Conservation (phyloP, 306 rosid genomes). For the Pyrus betulifolia region DNA sequence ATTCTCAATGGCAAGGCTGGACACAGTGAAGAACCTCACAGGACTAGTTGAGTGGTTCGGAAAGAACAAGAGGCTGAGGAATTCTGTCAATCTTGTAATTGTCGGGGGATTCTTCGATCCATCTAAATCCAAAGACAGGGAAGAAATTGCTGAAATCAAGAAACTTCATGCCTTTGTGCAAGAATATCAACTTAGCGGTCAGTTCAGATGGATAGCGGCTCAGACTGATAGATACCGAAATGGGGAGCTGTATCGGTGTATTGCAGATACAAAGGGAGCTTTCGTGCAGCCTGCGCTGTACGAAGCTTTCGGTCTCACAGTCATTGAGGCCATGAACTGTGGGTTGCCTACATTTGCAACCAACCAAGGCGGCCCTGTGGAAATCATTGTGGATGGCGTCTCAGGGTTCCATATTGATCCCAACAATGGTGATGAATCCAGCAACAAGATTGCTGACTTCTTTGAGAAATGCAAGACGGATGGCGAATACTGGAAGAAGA, state of each 20-base stretch:
- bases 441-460: conserved; percentile 74
- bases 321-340: conserved; percentile 94
- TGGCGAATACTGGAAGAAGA: conserved; percentile 47
- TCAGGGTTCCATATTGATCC: conserved; percentile 84
- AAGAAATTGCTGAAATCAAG: conserved; percentile 76
- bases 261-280: conserved; percentile 81
- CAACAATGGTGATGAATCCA: conserved; percentile 62
- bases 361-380: conserved; percentile 94
- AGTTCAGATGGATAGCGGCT: conserved; percentile 90
- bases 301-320: conserved; percentile 93
- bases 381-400: conserved; percentile 69
- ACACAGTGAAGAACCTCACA: conserved; percentile 82
- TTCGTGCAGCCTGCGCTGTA: conserved; percentile 94
- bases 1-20: conserved; percentile 93
- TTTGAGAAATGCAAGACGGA: conserved; percentile 70
- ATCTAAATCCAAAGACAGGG: conserved; percentile 83
- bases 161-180: conserved; percentile 72
- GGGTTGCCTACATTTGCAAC: conserved; percentile 93
- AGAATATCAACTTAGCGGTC: conserved; percentile 58
- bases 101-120: conserved; percentile 92
- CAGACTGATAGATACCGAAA: conserved; percentile 77
- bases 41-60: conserved; percentile 89
- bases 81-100: conserved; percentile 65
- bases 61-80: conserved; percentile 60
- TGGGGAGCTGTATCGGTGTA: conserved; percentile 70